Evolutionary conservation across 2,329 filamentous ascomycete species (phyloP).

Genomic region (Colletotrichum higginsianum): DNA sequence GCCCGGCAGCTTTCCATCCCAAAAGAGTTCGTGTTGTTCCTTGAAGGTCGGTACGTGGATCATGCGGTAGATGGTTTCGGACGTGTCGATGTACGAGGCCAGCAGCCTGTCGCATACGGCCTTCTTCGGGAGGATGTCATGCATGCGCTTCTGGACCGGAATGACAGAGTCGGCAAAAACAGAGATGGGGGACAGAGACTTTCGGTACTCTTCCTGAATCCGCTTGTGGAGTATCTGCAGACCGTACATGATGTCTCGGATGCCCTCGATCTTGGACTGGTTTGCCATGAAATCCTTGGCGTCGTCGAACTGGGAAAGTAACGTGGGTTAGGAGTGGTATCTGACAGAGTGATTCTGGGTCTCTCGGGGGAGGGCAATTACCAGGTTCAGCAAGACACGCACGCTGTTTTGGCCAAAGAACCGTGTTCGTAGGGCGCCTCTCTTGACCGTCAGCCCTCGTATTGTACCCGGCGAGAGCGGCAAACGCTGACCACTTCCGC

Average conservation of each 20-base stretch:
- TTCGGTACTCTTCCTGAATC: slow-evolving; percentile 63
- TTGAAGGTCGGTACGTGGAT: slow-evolving; percentile 68
- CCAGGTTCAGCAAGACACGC: slow-evolving; percentile 68
- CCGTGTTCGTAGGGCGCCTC: slow-evolving; percentile 61
- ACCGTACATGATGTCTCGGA: slow-evolving; percentile 60
- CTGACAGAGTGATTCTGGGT: slow-evolving; percentile 7
- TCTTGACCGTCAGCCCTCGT: slow-evolving; percentile 65
- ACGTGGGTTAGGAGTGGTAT: slow-evolving; percentile 36
- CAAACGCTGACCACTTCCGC: slow-evolving; percentile 52
- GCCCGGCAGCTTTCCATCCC: slow-evolving; percentile 62
- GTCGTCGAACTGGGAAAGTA: slow-evolving; percentile 63
- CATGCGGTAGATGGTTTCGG: slow-evolving; percentile 68
- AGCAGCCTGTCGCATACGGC: slow-evolving; percentile 67
- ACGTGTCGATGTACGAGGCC: slow-evolving; percentile 63
- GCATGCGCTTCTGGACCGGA: slow-evolving; percentile 71
- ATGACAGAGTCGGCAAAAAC: slow-evolving; percentile 73
- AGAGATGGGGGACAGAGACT: slow-evolving; percentile 65
- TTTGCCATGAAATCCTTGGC: slow-evolving; percentile 66
- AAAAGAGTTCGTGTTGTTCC: slow-evolving; percentile 66
- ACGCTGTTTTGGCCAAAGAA: slow-evolving; percentile 69
- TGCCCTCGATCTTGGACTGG: slow-evolving; percentile 56
- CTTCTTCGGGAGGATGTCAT: slow-evolving; percentile 67
- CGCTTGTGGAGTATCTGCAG: slow-evolving; percentile 64
- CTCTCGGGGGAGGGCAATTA: slow-evolving; percentile 52
- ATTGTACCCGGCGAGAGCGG: slow-evolving; percentile 59